A percentile compares a stretch with the other conserved stretches of the same genome.
phyloP scores from a whole-genome alignment of 768 basidiomycete genomes.

The Suillus luteus region DNA sequence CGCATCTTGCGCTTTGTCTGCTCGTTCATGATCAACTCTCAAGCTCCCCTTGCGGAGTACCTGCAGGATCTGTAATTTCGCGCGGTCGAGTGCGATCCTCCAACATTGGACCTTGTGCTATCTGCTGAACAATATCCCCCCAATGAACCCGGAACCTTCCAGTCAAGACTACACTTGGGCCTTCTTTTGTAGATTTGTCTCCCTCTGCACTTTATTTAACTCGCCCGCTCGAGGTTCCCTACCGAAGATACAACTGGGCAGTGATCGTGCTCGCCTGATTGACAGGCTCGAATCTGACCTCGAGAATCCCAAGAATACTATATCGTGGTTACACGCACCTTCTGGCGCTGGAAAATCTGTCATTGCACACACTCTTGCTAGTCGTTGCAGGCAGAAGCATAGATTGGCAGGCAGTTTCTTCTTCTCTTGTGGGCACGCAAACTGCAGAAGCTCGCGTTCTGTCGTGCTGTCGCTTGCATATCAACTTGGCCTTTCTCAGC shows the following conservation, averaged over 20 bases:
- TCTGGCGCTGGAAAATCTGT: background rate
- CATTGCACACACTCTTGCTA: constrained; percentile 4
- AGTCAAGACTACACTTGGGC: background rate
- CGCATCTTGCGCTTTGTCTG: background rate
- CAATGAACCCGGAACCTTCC: background rate
- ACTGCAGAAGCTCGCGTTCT: background rate
- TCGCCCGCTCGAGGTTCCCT: background rate
- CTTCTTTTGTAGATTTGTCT: background rate
- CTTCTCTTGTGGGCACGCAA: background rate
- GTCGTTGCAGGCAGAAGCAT: background rate
- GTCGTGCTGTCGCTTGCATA: background rate
- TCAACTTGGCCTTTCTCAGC: background rate
- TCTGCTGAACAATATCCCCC: background rate
- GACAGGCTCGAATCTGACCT: background rate
- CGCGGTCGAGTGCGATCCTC: background rate
- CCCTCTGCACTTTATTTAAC: background rate
- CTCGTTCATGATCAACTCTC: fast-evolving
- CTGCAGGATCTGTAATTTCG: background rate
- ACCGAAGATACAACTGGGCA: background rate
- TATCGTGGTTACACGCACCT: background rate
- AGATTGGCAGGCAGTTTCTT: background rate
- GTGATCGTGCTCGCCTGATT: background rate
- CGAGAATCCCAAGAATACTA: background rate
- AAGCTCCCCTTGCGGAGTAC: background rate
- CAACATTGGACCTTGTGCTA: background rate